These are phyloP conservation scores for Phytophthora fragariaefolia DNA, from an alignment of 352 stramenopile species.

Conservation along the genomic window DNA sequence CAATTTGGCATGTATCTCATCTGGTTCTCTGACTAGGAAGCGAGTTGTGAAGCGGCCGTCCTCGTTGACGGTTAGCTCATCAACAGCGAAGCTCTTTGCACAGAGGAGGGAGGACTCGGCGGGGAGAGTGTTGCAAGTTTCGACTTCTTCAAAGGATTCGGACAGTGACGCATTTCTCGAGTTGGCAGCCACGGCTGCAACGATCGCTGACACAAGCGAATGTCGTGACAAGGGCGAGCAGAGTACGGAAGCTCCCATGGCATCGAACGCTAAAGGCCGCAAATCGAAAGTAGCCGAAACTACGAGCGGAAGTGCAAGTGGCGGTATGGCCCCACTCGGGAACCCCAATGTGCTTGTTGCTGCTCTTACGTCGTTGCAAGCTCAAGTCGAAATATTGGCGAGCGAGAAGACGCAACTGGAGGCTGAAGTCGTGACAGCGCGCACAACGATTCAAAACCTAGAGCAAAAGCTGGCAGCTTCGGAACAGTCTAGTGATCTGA, in stretches of 20 bases:
- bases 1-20: too few relatives aligned
- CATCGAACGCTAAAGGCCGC: conserved; percentile 4
- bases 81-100: conserved; percentile 22
- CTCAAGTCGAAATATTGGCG: conserved; percentile 27
- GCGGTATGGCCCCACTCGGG: conserved; percentile 10
- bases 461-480: conserved; percentile 45
- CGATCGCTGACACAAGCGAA: not conserved
- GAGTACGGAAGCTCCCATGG: not conserved
- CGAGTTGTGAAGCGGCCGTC: conserved; percentile 30
- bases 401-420: conserved; percentile 39
- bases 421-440: conserved; percentile 18
- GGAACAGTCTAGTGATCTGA: conserved; percentile 48
- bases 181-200: not conserved
- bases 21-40: too few relatives aligned
- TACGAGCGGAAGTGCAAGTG: conserved; percentile 7
- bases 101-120: not conserved
- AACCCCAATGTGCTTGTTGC: conserved; percentile 25
- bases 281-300: conserved; percentile 19
- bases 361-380: conserved; percentile 29
- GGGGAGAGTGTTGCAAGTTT: conserved; percentile 4
- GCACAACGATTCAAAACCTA: conserved; percentile 35
- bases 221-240: not conserved
- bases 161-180: conserved; percentile 12
- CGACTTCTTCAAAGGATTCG: conserved; percentile 3
- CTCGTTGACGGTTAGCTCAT: conserved; percentile 24